phyloP scores from a whole-genome alignment of 306 rosid species.

The Abrus precatorius region DNA sequence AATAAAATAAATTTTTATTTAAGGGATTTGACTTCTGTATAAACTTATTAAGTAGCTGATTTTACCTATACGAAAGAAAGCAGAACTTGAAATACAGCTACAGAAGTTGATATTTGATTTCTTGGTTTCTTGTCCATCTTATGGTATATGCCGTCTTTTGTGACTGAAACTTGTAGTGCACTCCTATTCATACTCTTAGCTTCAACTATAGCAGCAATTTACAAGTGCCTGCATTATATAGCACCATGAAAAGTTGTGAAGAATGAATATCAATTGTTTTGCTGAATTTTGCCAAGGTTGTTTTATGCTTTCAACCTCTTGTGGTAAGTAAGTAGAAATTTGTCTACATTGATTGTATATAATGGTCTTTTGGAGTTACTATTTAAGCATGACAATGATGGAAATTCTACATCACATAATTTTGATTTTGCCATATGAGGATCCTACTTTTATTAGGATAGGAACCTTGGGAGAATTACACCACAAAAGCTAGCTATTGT shows the following conservation, averaged over 20 bases:
- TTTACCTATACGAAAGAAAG: constrained; percentile 13
- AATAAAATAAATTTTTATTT: constrained; percentile 14
- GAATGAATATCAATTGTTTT: not conserved
- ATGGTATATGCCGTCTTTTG: constrained; percentile 11
- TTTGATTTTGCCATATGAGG: constrained; percentile 35
- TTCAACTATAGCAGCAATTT: constrained; percentile 12
- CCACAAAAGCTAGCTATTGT: too few relatives aligned
- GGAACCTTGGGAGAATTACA: not conserved
- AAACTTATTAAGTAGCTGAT: constrained; percentile 8
- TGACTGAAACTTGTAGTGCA: not conserved
- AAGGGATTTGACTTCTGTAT: not conserved
- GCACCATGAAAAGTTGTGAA: constrained; percentile 5
- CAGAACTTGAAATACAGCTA: constrained; percentile 3
- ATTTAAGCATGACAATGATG: constrained; percentile 28
- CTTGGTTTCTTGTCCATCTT: constrained; percentile 19
- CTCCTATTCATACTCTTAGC: constrained; percentile 10
- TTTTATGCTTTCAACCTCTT: constrained; percentile 25
- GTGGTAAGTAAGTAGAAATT: constrained; percentile 40
- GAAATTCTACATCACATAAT: constrained; percentile 10
- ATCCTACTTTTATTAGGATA: constrained; percentile 9
- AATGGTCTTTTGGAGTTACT: constrained; percentile 41
- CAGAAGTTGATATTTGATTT: constrained; percentile 22
- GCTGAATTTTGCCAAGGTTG: not conserved
- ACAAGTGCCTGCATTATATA: constrained; percentile 23
- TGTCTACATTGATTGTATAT: constrained; percentile 20